These are phyloP conservation scores for Candida sonorensis DNA, from an alignment of 805 yeast genomes.

Conservation along the genomic window DNA sequence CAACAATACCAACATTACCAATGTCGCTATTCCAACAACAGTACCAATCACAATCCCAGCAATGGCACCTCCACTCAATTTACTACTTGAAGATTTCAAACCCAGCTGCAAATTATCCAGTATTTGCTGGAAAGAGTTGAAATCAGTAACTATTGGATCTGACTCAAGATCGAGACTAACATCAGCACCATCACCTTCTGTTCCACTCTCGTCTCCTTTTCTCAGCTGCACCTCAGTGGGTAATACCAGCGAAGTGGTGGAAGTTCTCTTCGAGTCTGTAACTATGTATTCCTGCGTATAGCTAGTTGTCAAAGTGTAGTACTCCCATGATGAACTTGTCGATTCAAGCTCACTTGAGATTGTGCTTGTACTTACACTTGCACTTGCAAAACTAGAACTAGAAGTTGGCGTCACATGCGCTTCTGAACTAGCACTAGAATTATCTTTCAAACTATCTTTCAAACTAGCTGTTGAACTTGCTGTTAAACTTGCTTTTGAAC, in stretches of 20 bases:
- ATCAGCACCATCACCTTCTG: too few species aligned
- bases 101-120: background rate
- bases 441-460: too few species aligned
- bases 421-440: too few species aligned
- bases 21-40: slow-evolving; percentile 14
- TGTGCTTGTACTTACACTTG: too few species aligned
- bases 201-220: too few species aligned
- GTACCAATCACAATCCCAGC: slow-evolving; percentile 27
- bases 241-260: slow-evolving; percentile 17
- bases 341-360: background rate
- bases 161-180: too few species aligned
- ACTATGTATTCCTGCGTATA: slow-evolving; percentile 26
- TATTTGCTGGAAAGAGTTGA: slow-evolving; percentile 10
- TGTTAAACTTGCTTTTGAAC: too few species aligned
- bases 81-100: background rate
- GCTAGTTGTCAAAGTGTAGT: slow-evolving; percentile 9
- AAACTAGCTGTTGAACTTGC: too few species aligned
- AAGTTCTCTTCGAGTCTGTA: slow-evolving; percentile 21
- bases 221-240: slow-evolving; percentile 15
- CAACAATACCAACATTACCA: slow-evolving; percentile 8
- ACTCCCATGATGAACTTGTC: background rate
- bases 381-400: too few species aligned
- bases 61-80: slow-evolving; percentile 16
- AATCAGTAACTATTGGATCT: slow-evolving; percentile 26
- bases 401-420: too few species aligned